Evolutionary conservation across 2,329 filamentous ascomycete genomes (phyloP), one percentile per base, ranked within the genome.

Genomic region (Akanthomyces uredinophilus): DNA sequence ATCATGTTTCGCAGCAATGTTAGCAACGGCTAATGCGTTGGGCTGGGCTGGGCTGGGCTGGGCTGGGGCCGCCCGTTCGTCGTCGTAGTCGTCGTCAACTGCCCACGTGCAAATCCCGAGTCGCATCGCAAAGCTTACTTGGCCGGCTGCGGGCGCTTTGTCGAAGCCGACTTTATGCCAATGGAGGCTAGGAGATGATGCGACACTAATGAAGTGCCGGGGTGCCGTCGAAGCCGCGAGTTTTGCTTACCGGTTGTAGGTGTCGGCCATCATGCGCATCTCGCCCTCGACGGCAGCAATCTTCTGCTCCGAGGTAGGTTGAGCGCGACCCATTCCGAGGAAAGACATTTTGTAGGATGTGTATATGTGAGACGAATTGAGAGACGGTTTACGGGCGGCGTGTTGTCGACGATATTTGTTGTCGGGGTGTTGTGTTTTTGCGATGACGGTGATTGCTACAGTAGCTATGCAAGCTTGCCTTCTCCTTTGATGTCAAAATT

Each of bases 201-300:
- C 32, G 22, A 13, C 37, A 22, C 10, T 16, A 20, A 22, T 3
- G 6, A 6, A 29, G 10, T 32, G 16, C 32, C 7, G 11, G 32
- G 3, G 35, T n/a, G 3, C 6, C 7, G 27, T 37, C 7, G 27
- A 27, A 27, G 22, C 18, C 51, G 60, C 52, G 57, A n/a, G 24
- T 58, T 35, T 5, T 57, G 63, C 67, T 66, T 86, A 98, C 95
- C 95, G 91, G 81, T 92, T 94, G 84, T 96, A 96, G 89, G 98
- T 97, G 78, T 97, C 93, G 65, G 92, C 91, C 70, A 97, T 87
- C 83, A 98, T 93, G 79, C 97, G 95, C 78, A 98, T 92, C 82
- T 99, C 96, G 69, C 92, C 89, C 82, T 99, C 94, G 70, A 96
- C 93, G 71, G 92, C 91, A 71, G 91, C 90, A 76, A 99, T 95